These are phyloP conservation scores for Carex parvula DNA, from an alignment of 176 grass and related monocot genomes.

Conservation along the genomic window DNA sequence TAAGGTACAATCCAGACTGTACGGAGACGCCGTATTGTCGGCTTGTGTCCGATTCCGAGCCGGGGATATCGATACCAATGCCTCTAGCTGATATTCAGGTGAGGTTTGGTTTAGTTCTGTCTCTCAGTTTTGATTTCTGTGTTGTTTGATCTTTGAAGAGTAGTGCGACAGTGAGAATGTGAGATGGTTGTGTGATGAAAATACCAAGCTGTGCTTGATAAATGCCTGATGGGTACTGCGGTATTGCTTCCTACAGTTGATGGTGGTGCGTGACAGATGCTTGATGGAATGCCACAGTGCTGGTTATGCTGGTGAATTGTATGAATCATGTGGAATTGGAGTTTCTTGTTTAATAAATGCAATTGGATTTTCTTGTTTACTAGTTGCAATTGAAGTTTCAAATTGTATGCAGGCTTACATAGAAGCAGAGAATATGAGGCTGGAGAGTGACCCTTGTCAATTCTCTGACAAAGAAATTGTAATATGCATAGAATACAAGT, in stretches of 20 bases:
- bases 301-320: not conserved
- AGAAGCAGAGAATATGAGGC: constrained; percentile 83
- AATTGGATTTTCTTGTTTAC: not conserved
- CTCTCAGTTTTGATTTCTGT: not conserved
- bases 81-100: constrained; percentile 83
- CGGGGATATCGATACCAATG: constrained; percentile 31
- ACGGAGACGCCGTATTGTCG: constrained; percentile 48
- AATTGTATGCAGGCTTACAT: constrained; percentile 71
- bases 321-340: not conserved
- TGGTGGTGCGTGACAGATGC: not conserved
- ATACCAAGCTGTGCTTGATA: not conserved
- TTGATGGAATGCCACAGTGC: constrained; percentile 23
- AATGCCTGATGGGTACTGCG: not conserved
- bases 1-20: constrained; percentile 72
- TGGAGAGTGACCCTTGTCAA: constrained; percentile 88
- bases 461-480: constrained; percentile 90
- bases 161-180: not conserved
- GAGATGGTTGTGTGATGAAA: not conserved
- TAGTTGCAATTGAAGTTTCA: constrained; percentile 12
- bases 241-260: not conserved
- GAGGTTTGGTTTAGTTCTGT: not conserved
- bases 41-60: constrained; percentile 36
- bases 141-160: not conserved
- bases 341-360: not conserved
- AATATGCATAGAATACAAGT: constrained; percentile 81